A percentile compares a stretch with the other conserved stretches of the same genome.
These are phyloP conservation scores for Aquilaria malaccensis DNA, from an alignment of 345 rosid species.

Conservation along the genomic window DNA sequence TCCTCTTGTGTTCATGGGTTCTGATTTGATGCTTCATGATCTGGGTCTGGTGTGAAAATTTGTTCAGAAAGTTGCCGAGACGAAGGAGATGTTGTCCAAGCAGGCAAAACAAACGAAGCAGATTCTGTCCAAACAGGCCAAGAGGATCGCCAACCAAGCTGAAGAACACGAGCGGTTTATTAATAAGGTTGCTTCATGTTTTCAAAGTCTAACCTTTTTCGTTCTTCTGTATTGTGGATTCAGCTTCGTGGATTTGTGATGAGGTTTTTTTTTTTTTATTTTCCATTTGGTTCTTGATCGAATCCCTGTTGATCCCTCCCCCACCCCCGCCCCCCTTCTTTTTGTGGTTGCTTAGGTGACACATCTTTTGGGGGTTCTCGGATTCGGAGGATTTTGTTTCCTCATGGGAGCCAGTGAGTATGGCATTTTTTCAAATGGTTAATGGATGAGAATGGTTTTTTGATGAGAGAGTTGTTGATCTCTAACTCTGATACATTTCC, in stretches of 20 bases:
- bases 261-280: slow-evolving; percentile 1
- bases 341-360: slow-evolving; percentile 51
- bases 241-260: background rate
- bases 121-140: slow-evolving; percentile 83
- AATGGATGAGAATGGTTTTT: slow-evolving; percentile 3
- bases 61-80: slow-evolving; percentile 55
- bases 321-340: background rate
- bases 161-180: slow-evolving; percentile 87
- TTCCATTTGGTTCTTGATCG: background rate
- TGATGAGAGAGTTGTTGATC: no score
- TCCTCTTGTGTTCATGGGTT: background rate
- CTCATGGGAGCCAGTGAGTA: slow-evolving; percentile 89
- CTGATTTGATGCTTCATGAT: slow-evolving; percentile 8
- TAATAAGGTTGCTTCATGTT: slow-evolving; percentile 44
- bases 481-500: background rate
- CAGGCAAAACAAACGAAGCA: slow-evolving; percentile 74
- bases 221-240: background rate
- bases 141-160: slow-evolving; percentile 89
- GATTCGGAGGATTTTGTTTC: slow-evolving; percentile 90
- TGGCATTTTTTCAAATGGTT: slow-evolving; percentile 1
- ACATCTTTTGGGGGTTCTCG: slow-evolving; percentile 84
- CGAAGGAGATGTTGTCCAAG: slow-evolving; percentile 75
- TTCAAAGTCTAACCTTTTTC: background rate
- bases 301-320: no score
- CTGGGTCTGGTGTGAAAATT: slow-evolving; percentile 12